Evolutionary conservation across 148 eudicot genomes (phyloP), one percentile per base, ranked within the genome.

Genomic region (Selenicereus undatus): DNA sequence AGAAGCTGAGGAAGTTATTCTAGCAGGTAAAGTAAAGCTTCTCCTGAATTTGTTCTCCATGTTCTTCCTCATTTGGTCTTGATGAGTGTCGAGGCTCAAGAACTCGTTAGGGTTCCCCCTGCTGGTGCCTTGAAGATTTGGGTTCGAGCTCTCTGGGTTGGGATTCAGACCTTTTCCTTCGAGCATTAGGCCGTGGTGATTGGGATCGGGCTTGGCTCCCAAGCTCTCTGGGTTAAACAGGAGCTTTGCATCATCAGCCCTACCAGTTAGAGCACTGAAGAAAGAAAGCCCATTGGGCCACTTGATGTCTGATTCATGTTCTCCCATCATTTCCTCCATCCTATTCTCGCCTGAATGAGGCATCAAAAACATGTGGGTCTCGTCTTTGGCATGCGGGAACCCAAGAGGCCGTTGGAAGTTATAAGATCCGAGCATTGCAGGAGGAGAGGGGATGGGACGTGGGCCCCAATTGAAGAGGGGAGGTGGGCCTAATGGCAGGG

Each of bases 251-350:
- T 93, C 97, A 64, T 92, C 97, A 2, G 88, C 78, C 79, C 91
- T 83, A 50, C 97, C 97, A 0, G 94, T 93, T 3, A 95, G 91
- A 3, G 97, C 98, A 74, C 86, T 89, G 70, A 91, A 95, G 87
- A 95, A 89, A 14, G 91, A 86, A 50, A 93, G 78, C 26, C 98
- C 98, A 65, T 90, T 93, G 36, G 97, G 98, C 97, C 98, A 95
- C 42, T 95, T 95, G 89, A 92, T 89, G 76, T 92, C 97, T 6
- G 87, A 81, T 4, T 92, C 97, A 16, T 89, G 97, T 39, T 90
- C 93, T 30, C 88, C 91, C 83, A 89, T 88, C 94, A 91, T 87
- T 32, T 91, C 91, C 22, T 89, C 96, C 88, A 89, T 85, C 66
- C 89, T 83, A 24, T 91, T 89, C 82, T 91, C 91, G 0, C 93